Conservation (phyloP, 768 basidiomycete genomes). For the Clitopilus hobsonii region DNA sequence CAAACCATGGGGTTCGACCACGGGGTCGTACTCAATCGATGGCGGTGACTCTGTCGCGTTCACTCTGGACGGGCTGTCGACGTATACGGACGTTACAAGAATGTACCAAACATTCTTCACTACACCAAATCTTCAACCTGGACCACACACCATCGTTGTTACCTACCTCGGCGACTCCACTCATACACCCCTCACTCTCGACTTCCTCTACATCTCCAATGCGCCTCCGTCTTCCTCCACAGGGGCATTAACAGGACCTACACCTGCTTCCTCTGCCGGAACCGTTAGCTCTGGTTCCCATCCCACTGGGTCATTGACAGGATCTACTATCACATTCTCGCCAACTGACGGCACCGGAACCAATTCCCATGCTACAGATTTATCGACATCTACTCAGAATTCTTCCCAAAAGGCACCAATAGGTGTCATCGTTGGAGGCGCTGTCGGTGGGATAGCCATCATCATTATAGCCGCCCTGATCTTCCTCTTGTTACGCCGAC, state of each 20-base stretch:
- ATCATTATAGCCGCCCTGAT: neutral
- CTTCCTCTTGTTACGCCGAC: neutral
- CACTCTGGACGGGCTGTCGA: conserved; percentile 1
- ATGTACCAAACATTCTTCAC: neutral
- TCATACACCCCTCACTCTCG: neutral
- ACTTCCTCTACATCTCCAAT: neutral
- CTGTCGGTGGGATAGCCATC: neutral
- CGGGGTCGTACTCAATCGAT: conserved; percentile 3
- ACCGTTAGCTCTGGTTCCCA: too few relatives aligned
- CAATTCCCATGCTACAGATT: too few relatives aligned
- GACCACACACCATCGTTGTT: neutral
- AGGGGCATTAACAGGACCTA: neutral
- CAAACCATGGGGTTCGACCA: neutral
- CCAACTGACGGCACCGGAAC: too few relatives aligned
- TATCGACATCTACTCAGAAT: too few relatives aligned
- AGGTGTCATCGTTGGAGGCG: neutral
- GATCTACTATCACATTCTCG: too few relatives aligned
- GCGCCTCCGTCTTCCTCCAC: neutral
- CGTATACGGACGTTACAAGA: neutral
- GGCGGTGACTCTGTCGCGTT: neutral
- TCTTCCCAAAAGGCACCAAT: neutral
- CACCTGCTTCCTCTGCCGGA: too few relatives aligned
- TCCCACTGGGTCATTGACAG: too few relatives aligned
- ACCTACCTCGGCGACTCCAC: neutral
- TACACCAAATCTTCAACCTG: neutral